Percentiles rank a stretch among this genome's conserved stretches.
Evolutionary conservation across 2,329 filamentous ascomycete genomes (phyloP).

Genomic region (Myotisia sp.): DNA sequence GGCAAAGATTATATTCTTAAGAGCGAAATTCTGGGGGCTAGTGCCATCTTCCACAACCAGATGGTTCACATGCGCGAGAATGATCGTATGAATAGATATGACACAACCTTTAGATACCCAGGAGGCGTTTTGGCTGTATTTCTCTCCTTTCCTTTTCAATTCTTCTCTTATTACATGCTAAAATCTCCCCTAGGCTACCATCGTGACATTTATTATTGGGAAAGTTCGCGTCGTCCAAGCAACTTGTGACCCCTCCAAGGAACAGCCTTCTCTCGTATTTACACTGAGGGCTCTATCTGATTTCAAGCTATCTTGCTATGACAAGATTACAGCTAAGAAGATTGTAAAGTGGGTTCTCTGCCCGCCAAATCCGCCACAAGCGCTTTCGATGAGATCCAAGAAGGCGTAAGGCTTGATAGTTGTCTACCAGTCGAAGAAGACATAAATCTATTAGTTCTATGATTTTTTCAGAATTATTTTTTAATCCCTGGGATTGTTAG

Average conservation of each 20-base stretch:
- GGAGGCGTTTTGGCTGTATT: slow-evolving; percentile 8
- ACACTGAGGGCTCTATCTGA: slow-evolving; percentile 9
- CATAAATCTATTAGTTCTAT: too few relatives aligned
- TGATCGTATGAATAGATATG: slow-evolving; percentile 5
- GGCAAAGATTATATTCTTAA: slow-evolving; percentile 10
- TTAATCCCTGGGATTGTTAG: too few relatives aligned
- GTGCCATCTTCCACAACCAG: slow-evolving; percentile 10
- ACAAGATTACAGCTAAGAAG: slow-evolving; percentile 7
- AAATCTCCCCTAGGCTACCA: slow-evolving; percentile 7
- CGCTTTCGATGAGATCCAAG: too few relatives aligned
- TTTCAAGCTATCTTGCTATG: slow-evolving; percentile 5
- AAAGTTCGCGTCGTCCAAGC: slow-evolving; percentile 8
- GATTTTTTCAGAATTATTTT: too few relatives aligned
- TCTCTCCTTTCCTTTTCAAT: slow-evolving; percentile 1
- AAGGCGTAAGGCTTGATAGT: too few relatives aligned
- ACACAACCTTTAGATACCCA: slow-evolving; percentile 8
- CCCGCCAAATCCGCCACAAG: too few relatives aligned
- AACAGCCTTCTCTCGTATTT: slow-evolving; percentile 5
- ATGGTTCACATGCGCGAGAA: slow-evolving; percentile 10
- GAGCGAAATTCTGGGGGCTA: slow-evolving; percentile 8
- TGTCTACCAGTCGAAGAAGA: too few relatives aligned
- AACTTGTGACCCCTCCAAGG: slow-evolving; percentile 8
- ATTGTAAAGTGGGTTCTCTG: slow-evolving; percentile 11
- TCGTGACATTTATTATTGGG: slow-evolving; percentile 8
- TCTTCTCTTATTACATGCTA: slow-evolving; percentile 3